These are phyloP conservation scores for Trichophyton equinum DNA, from an alignment of 2,329 filamentous ascomycete genomes.

Conservation along the genomic window DNA sequence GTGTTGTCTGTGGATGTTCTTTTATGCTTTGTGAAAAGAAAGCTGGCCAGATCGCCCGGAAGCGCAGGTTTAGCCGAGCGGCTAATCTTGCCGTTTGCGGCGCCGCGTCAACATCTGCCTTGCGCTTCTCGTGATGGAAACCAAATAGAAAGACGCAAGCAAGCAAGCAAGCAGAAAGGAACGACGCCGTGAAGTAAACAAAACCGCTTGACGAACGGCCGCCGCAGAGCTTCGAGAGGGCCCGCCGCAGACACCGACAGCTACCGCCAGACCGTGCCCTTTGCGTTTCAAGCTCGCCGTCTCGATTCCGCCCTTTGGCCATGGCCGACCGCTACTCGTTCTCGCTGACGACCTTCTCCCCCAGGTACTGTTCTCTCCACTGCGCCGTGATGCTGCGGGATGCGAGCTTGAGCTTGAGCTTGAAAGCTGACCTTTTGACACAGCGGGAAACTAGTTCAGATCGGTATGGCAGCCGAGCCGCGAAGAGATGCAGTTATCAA, in stretches of 20 bases:
- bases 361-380: conserved; percentile 55
- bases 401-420: conserved; percentile 2
- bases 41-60: conserved; percentile 7
- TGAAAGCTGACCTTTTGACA: conserved; percentile 33
- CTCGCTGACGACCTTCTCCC: conserved; percentile 98
- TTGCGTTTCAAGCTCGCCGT: not conserved
- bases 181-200: not conserved
- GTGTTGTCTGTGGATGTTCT: not conserved
- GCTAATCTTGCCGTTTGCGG: conserved; percentile 14
- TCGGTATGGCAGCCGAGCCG: conserved; percentile 49
- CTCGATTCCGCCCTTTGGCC: conserved; percentile 9
- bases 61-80: conserved; percentile 15
- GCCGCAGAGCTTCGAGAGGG: not conserved
- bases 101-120: conserved; percentile 21
- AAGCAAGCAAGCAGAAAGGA: not conserved
- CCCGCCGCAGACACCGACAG: not conserved
- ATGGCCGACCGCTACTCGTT: conserved; percentile 99
- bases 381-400: conserved; percentile 1
- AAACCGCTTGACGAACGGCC: not conserved
- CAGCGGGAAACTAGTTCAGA: conserved; percentile 98
- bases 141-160: too few relatives aligned
- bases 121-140: not conserved
- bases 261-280: not conserved
- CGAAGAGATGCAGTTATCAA: not conserved
- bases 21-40: not conserved